Evolutionary conservation across 1,284 basidiomycete species (phyloP).

Genomic region (Austroboletus niveus): DNA sequence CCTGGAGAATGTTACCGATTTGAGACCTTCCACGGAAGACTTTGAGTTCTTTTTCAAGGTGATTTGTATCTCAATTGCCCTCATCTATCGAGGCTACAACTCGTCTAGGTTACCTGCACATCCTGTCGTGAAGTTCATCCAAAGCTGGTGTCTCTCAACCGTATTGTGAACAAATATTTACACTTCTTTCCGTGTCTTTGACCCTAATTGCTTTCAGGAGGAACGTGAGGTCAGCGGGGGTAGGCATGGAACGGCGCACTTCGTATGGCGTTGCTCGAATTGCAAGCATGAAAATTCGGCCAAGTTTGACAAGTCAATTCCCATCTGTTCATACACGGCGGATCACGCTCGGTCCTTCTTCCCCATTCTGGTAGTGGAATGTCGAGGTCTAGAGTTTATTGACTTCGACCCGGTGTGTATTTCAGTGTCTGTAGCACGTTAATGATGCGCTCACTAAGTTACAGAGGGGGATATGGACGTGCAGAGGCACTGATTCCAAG

Average conservation of each 20-base stretch:
- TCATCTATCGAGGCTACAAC: not conserved
- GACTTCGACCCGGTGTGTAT: constrained; percentile 64
- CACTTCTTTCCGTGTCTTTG: not conserved
- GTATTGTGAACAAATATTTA: constrained; percentile 43
- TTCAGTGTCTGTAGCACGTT: constrained; percentile 3
- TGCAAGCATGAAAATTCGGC: constrained; percentile 81
- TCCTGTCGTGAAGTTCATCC: constrained; percentile 74
- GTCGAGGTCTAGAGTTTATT: constrained; percentile 74
- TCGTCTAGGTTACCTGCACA: constrained; percentile 68
- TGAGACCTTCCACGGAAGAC: constrained; percentile 58
- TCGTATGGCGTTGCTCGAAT: constrained; percentile 74
- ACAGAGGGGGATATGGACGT: constrained; percentile 64
- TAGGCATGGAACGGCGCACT: constrained; percentile 67
- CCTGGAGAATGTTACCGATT: constrained; percentile 70
- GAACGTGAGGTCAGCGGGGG: constrained; percentile 56
- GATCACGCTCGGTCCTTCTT: constrained; percentile 57
- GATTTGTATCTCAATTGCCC: not conserved
- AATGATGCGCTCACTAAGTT: constrained; percentile 4
- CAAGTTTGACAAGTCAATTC: constrained; percentile 60
- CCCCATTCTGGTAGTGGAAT: constrained; percentile 67
- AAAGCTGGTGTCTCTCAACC: constrained; percentile 68
- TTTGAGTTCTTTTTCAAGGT: constrained; percentile 82
- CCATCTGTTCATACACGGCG: constrained; percentile 53
- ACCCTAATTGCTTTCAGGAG: constrained; percentile 44
- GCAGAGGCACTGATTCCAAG: constrained; percentile 53